Percentiles rank a stretch among this genome's conserved stretches.
Conservation (phyloP, 495 filamentous ascomycete genomes). For the Penicillium cinerascens region DNA sequence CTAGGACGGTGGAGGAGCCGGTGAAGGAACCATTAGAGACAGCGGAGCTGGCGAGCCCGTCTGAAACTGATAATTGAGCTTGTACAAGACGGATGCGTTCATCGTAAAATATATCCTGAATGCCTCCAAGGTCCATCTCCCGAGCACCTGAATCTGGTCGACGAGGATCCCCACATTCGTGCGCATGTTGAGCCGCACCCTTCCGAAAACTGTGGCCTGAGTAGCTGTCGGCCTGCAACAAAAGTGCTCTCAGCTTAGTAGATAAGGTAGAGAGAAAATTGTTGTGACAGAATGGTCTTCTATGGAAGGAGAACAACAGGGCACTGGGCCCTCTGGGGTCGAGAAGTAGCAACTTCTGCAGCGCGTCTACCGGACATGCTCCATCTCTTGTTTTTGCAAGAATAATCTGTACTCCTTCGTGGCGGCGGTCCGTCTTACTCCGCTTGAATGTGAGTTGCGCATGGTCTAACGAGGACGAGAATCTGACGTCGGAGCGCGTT, state of each 20-base stretch:
- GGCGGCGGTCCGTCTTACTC: slow-evolving; percentile 8
- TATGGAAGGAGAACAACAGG: slow-evolving; percentile 6
- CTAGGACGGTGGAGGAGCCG: no score
- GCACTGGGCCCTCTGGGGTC: slow-evolving; percentile 4
- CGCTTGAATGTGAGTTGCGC: slow-evolving; percentile 7
- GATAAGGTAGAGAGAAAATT: slow-evolving; percentile 3
- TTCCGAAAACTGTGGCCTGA: no score
- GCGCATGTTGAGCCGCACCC: no score
- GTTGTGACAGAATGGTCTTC: slow-evolving; percentile 3
- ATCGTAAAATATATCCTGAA: slow-evolving; percentile 7
- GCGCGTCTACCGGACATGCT: no score
- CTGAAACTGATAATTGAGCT: slow-evolving; percentile 9
- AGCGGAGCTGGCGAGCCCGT: slow-evolving; percentile 6
- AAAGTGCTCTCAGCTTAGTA: no score
- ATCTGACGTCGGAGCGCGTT: slow-evolving; percentile 4
- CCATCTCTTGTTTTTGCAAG: slow-evolving; percentile 4
- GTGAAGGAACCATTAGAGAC: no score
- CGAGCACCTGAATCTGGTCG: slow-evolving; percentile 4
- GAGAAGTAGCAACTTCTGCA: slow-evolving; percentile 10
- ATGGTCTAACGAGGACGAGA: slow-evolving; percentile 8
- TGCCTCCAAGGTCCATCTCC: slow-evolving; percentile 4
- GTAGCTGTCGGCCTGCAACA: no score
- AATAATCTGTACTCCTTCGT: slow-evolving; percentile 7
- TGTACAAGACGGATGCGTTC: slow-evolving; percentile 8
- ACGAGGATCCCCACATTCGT: slow-evolving; percentile 6